phyloP scores from a whole-genome alignment of 345 rosid species.

The Carallia brachiata region DNA sequence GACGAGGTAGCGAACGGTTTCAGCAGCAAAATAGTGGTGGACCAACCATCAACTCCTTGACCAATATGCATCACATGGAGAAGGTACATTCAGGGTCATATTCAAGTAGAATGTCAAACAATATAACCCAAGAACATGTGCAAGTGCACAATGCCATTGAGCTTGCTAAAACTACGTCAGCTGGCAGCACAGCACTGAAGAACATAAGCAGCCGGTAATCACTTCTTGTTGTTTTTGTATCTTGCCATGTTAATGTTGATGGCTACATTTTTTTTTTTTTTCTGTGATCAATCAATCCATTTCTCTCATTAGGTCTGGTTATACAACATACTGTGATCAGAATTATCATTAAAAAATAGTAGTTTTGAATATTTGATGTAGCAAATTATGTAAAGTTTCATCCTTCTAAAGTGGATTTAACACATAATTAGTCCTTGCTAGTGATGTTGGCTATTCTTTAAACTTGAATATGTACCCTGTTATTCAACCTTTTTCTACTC shows the following conservation, averaged over 20 bases:
- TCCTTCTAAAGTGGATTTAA: too few relatives aligned
- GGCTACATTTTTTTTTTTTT: neutral
- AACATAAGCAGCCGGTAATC: slow-evolving; percentile 45
- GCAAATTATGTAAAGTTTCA: too few relatives aligned
- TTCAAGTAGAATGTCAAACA: slow-evolving; percentile 33
- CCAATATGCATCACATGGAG: slow-evolving; percentile 19
- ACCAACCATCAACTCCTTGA: slow-evolving; percentile 15
- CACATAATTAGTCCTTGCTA: too few relatives aligned
- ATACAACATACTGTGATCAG: too few relatives aligned
- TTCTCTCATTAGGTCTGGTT: too few relatives aligned
- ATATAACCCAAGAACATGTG: slow-evolving; percentile 20
- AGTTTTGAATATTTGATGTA: too few relatives aligned
- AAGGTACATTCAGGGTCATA: slow-evolving; percentile 35
- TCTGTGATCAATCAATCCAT: too few relatives aligned
- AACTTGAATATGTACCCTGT: too few relatives aligned
- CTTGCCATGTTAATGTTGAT: neutral
- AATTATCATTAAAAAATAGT: too few relatives aligned
- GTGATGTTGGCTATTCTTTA: too few relatives aligned
- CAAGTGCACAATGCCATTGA: slow-evolving; percentile 26
- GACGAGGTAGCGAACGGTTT: slow-evolving; percentile 27
- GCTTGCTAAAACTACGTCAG: slow-evolving; percentile 27
- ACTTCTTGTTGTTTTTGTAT: neutral
- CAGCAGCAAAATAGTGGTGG: slow-evolving; percentile 25
- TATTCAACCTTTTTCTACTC: too few relatives aligned
- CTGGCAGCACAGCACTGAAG: slow-evolving; percentile 20